Percentiles rank a stretch among this genome's conserved stretches.
These are phyloP conservation scores for Bacterosira constricta DNA, from an alignment of 108 stramenopile species.

Conservation along the genomic window DNA sequence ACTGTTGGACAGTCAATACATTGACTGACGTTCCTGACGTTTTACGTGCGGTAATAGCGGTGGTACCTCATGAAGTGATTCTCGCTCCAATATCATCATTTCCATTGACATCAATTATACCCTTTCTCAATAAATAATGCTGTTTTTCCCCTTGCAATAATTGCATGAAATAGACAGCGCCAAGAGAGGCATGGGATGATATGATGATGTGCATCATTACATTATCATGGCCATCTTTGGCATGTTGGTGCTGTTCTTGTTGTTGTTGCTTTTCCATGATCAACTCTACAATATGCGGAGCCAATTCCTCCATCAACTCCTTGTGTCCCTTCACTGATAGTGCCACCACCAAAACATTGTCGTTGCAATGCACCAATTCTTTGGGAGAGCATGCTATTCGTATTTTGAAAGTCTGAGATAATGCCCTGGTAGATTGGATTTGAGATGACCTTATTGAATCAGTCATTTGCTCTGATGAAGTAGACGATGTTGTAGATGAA, in stretches of 20 bases:
- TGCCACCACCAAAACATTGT: conserved; percentile 56
- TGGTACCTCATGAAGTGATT: conserved; percentile 73
- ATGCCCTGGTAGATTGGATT: conserved; percentile 55
- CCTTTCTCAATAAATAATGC: not conserved
- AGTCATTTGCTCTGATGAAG: no score
- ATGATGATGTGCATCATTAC: conserved; percentile 56
- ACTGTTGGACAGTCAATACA: conserved; percentile 57
- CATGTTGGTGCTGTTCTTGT: no score
- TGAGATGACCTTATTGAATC: no score
- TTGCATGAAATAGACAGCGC: conserved; percentile 61
- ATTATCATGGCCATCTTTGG: not conserved
- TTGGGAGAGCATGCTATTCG: conserved; percentile 39
- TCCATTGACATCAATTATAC: not conserved
- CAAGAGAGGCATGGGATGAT: conserved; percentile 72
- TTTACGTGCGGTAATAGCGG: conserved; percentile 63
- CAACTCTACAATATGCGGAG: conserved; percentile 51
- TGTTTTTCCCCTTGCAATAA: conserved; percentile 40
- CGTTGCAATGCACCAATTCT: conserved; percentile 53
- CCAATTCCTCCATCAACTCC: conserved; percentile 57
- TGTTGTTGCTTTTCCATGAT: no score
- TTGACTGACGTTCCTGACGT: conserved; percentile 53
- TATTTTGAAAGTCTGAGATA: conserved; percentile 32
- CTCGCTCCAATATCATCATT: conserved; percentile 22
- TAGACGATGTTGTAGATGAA: no score
- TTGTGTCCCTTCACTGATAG: conserved; percentile 70